phyloP scores from a whole-genome alignment of 1,284 basidiomycete genomes.

The Megacollybia platyphylla region DNA sequence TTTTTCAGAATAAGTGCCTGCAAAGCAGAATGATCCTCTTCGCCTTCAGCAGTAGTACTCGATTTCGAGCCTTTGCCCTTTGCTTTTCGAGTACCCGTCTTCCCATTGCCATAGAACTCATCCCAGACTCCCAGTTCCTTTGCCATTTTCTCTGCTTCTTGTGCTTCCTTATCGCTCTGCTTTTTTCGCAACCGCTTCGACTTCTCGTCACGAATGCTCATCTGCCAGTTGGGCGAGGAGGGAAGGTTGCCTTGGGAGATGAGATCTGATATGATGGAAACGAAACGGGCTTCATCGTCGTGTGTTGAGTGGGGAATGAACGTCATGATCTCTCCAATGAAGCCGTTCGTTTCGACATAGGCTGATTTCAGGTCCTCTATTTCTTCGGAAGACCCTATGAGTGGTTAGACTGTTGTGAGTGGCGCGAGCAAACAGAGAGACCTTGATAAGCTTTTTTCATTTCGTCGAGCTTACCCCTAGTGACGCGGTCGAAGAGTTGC shows the following conservation, averaged over 20 bases:
- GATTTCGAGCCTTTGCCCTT: constrained; percentile 29
- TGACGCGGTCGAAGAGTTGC: constrained; percentile 78
- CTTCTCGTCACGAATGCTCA: constrained; percentile 65
- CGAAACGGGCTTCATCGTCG: constrained; percentile 76
- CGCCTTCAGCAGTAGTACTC: constrained; percentile 26
- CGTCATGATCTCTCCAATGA: constrained; percentile 68
- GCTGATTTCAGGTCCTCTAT: constrained; percentile 63
- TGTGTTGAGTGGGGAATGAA: constrained; percentile 75
- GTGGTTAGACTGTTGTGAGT: constrained; percentile 3
- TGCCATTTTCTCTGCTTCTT: constrained; percentile 77
- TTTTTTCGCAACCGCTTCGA: constrained; percentile 62
- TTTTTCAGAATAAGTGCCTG: constrained; percentile 76
- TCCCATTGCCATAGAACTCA: constrained; percentile 83
- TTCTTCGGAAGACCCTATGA: constrained; percentile 74
- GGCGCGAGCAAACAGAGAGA: constrained; percentile 17
- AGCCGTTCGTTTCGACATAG: constrained; percentile 57
- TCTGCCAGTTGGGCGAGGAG: constrained; percentile 53
- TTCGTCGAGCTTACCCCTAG: constrained; percentile 75
- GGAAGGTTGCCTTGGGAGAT: constrained; percentile 54
- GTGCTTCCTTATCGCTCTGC: constrained; percentile 66
- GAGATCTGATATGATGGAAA: constrained; percentile 54
- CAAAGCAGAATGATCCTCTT: constrained; percentile 57
- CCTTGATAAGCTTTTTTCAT: constrained; percentile 90
- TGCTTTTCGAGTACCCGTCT: constrained; percentile 47
- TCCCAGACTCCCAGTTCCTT: constrained; percentile 91